These are phyloP conservation scores for Diplosphaera chodatii DNA, from an alignment of 139 green algal genomes.

Conservation along the genomic window DNA sequence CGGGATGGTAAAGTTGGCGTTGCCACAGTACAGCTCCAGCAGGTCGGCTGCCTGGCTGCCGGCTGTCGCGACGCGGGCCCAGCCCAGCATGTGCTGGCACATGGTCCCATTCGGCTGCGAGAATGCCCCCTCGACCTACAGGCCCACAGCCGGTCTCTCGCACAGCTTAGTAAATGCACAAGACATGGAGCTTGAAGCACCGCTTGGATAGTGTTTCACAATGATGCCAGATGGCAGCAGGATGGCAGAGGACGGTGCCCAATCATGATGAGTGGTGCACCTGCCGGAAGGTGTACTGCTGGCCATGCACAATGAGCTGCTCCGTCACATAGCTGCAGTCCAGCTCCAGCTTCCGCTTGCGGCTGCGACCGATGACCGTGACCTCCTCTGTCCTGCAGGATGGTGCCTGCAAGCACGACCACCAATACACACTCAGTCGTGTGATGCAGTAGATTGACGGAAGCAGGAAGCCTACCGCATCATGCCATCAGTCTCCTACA, in stretches of 20 bases:
- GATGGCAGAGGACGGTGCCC: no score
- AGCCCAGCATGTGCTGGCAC: conserved; percentile 81
- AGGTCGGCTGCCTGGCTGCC: conserved; percentile 34
- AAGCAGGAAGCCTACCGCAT: no score
- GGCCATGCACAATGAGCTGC: conserved; percentile 36
- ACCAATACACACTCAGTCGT: no score
- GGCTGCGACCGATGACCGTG: conserved; percentile 38
- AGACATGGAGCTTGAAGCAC: no score
- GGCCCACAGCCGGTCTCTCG: no score
- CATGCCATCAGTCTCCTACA: no score
- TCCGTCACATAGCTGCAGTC: conserved; percentile 70
- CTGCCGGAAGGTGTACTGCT: conserved; percentile 31
- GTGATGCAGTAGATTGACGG: no score
- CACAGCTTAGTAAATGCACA: no score
- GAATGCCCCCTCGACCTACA: conserved; percentile 81
- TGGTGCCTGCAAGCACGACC: background rate
- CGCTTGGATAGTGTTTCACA: no score
- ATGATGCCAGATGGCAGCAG: no score
- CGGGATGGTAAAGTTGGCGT: conserved; percentile 90
- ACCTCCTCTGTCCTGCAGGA: background rate
- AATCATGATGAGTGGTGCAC: no score
- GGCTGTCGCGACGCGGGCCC: conserved; percentile 49
- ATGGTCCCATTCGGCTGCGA: conserved; percentile 84
- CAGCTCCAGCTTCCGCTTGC: conserved; percentile 75
- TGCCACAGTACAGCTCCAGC: conserved; percentile 92